Conservation (phyloP, 2,329 filamentous ascomycete species). For the Xylaria hypoxylon region DNA sequence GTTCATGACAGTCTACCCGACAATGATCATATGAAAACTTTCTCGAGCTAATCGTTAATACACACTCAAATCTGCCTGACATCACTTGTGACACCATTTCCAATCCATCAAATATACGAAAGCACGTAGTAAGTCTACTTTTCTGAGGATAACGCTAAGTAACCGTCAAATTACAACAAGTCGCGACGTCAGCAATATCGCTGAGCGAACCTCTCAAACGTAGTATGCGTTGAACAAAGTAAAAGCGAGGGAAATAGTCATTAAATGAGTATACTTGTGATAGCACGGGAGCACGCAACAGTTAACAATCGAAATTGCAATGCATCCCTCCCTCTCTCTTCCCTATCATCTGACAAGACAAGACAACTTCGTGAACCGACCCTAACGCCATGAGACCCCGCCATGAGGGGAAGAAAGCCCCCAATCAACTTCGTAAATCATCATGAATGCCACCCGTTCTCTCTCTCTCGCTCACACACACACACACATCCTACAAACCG, state of each 20-base stretch:
- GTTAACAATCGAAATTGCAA: not conserved
- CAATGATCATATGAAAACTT: slow-evolving; percentile 1
- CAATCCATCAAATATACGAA: not conserved
- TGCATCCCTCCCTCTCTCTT: not conserved
- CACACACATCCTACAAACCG: slow-evolving; percentile 22
- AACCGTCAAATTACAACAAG: not conserved
- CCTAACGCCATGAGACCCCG: slow-evolving; percentile 33
- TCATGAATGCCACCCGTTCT: slow-evolving; percentile 35
- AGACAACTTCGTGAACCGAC: slow-evolving; percentile 19
- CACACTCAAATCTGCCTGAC: not conserved
- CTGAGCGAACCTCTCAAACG: not conserved
- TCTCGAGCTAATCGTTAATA: not conserved
- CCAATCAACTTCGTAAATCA: slow-evolving; percentile 36
- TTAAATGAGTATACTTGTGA: slow-evolving; percentile 21
- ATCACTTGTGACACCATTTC: not conserved
- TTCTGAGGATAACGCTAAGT: not conserved
- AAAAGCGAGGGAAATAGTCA: slow-evolving; percentile 11
- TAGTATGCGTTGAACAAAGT: not conserved
- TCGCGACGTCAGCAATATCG: not conserved
- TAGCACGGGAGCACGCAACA: slow-evolving; percentile 16
- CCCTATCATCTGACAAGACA: slow-evolving; percentile 5
- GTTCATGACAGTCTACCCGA: not conserved
- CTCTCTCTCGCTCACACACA: too few species aligned
- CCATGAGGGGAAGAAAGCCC: slow-evolving; percentile 13
- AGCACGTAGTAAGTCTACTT: not conserved